Base-by-base conservation (phyloP, 495 filamentous ascomycete species). In the Xylaria castorea region DNA sequence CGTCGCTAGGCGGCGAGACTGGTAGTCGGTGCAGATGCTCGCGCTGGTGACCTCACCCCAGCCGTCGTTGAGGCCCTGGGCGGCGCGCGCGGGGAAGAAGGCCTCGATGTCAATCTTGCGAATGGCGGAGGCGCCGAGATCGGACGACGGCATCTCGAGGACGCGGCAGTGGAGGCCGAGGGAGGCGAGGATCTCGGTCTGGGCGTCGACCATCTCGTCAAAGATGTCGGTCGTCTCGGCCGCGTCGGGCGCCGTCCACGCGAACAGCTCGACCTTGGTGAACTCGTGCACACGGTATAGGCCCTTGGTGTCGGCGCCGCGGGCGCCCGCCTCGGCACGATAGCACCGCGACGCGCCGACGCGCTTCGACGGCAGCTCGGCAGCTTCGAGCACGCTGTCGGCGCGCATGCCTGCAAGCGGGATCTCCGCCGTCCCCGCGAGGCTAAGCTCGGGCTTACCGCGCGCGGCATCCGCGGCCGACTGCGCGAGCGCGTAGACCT, bases 261-360 rank as follows among this genome's bases (percentile, higher is more conserved):
- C 93, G 79, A 99, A 99, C 84, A 99, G 90, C 80, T 99, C 96
- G 1, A 98, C 95, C 78, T 99, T 99, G 50, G 94, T 97, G 83
- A 99, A 99, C 80, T 99, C 96, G 83, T 98, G 96, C n/a, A 99
- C 96, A 16, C 96, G 91, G 83, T 98, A 99, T 8, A 99, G 86
- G 11, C 96, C 96, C 82, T 98, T 98, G 9, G 93, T 97, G 51
- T 97, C 93, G 30, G 89, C 89, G 42, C 96, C 96, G 25, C 96
- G 86, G 6, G 93, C 91, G 25, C 96, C 96, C 1, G 96, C 97
- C 81, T 99, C 96, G 20, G 96, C 96, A 60, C 96, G 91, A 78
- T 97, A 99, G 82, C 94, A 96, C 5, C 96, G 87, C 55, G 93
- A 97, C 1, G 91, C 89, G 8, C 92, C 96, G 6, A 96, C 93